phyloP scores from a whole-genome alignment of 1,139 yeast species.

The Trichomonascaceae sp. region DNA sequence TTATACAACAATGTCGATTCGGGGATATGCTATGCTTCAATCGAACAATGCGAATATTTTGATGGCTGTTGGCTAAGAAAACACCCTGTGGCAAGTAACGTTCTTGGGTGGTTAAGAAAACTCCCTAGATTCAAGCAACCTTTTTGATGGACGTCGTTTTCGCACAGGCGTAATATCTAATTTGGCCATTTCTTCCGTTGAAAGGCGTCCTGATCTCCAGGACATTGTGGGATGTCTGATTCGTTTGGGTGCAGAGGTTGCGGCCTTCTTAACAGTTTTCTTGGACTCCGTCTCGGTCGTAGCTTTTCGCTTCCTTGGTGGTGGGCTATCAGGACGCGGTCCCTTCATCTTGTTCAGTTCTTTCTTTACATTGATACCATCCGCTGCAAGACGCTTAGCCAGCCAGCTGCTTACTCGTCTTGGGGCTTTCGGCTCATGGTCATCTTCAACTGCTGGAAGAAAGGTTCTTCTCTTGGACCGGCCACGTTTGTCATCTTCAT shows the following conservation, averaged over 20 bases:
- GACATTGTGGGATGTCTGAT: background rate
- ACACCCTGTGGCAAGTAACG: too few relatives aligned
- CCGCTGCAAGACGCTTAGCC: slow-evolving; percentile 13
- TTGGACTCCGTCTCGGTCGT: slow-evolving; percentile 5
- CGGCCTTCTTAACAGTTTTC: background rate
- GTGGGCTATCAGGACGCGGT: slow-evolving; percentile 6
- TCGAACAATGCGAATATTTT: too few relatives aligned
- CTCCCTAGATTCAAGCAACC: slow-evolving; percentile 13
- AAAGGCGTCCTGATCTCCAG: slow-evolving; percentile 9
- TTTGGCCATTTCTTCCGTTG: slow-evolving; percentile 6
- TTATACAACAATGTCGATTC: too few relatives aligned
- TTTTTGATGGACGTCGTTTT: slow-evolving; percentile 16
- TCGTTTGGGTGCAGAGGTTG: background rate
- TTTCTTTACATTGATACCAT: slow-evolving; percentile 1
- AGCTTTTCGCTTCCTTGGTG: slow-evolving; percentile 1
- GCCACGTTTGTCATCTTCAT: slow-evolving; percentile 7
- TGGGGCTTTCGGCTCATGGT: slow-evolving; percentile 11
- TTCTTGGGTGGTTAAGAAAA: background rate
- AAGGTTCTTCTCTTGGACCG: slow-evolving; percentile 8
- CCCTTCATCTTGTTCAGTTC: slow-evolving; percentile 3
- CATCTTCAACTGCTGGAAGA: slow-evolving; percentile 16
- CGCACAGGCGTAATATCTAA: background rate
- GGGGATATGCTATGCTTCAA: too few relatives aligned
- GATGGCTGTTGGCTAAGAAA: background rate
- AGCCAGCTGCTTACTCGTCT: slow-evolving; percentile 20